Evolutionary conservation across 495 filamentous ascomycete species (phyloP).

Genomic region (Diplogelasinospora grovesii): DNA sequence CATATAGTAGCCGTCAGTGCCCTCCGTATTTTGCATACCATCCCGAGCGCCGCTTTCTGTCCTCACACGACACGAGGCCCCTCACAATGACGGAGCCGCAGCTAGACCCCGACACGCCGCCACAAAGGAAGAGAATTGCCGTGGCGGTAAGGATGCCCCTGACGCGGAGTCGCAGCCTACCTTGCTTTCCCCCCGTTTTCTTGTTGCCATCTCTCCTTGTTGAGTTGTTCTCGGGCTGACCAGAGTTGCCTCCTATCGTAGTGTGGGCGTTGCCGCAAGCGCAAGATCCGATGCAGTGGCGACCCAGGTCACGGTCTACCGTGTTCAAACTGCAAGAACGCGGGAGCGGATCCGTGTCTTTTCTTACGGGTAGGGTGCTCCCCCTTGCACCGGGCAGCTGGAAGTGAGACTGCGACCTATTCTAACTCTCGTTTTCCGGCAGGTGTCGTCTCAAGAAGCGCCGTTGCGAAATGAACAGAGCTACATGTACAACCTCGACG

Average conservation of each 20-base stretch:
- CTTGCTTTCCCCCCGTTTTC: no score
- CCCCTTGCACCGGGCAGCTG: background rate
- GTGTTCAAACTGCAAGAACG: slow-evolving; percentile 75
- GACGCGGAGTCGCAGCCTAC: no score
- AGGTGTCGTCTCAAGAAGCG: slow-evolving; percentile 45
- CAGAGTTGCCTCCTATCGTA: slow-evolving; percentile 25
- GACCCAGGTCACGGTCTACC: slow-evolving; percentile 68
- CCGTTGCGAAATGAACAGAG: slow-evolving; percentile 30
- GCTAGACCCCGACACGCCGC: slow-evolving; percentile 32
- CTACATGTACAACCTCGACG: slow-evolving; percentile 36
- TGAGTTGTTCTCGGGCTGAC: no score
- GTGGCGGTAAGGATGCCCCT: slow-evolving; percentile 56
- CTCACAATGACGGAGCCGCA: slow-evolving; percentile 39
- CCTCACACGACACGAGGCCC: slow-evolving; percentile 27
- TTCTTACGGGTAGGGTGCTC: slow-evolving; percentile 62
- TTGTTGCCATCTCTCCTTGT: background rate
- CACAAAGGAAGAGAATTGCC: slow-evolving; percentile 53
- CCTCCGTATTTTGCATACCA: slow-evolving; percentile 28
- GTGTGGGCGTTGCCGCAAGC: slow-evolving; percentile 86
- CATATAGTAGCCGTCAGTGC: slow-evolving; percentile 35
- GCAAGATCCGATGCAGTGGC: slow-evolving; percentile 95
- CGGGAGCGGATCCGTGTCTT: slow-evolving; percentile 63
- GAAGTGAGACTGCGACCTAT: no score
- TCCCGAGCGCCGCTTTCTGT: slow-evolving; percentile 28
- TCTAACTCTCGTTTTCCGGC: slow-evolving; percentile 15